Conservation (phyloP, 2,329 filamentous ascomycete species). For the Waltergamsia citrina region DNA sequence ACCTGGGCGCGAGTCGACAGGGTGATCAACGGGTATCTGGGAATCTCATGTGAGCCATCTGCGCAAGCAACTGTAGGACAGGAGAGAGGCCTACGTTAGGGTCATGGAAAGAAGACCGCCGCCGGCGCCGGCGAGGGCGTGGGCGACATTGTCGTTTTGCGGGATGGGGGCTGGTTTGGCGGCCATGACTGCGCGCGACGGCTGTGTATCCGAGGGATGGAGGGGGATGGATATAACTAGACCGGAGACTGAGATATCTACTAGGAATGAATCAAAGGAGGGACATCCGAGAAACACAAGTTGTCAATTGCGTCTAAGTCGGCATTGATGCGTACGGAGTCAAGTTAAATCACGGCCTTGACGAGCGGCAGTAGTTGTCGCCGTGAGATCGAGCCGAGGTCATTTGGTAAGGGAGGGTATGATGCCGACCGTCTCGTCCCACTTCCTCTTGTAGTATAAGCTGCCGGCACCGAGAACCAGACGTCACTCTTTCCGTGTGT, state of each 20-base stretch:
- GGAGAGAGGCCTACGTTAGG: slow-evolving; percentile 56
- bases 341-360: background rate
- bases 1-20: slow-evolving; percentile 96
- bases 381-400: slow-evolving; percentile 2
- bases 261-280: background rate
- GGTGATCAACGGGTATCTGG: slow-evolving; percentile 89
- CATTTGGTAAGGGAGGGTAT: slow-evolving; percentile 1
- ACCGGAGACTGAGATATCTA: too few species aligned
- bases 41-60: slow-evolving; percentile 1
- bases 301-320: background rate
- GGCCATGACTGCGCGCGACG: slow-evolving; percentile 8
- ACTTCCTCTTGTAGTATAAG: background rate
- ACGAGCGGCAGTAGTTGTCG: background rate
- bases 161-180: slow-evolving; percentile 59
- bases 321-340: background rate
- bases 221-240: background rate
- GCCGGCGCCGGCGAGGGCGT: slow-evolving; percentile 86
- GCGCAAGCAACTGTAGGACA: slow-evolving; percentile 6
- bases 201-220: background rate
- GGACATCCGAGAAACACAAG: background rate
- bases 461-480: background rate
- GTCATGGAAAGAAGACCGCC: slow-evolving; percentile 94
- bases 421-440: background rate
- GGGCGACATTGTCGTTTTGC: slow-evolving; percentile 93
- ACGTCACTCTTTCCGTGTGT: background rate